Base-by-base conservation (phyloP, 2,329 filamentous ascomycete species). In the Colletotrichum agaves region DNA sequence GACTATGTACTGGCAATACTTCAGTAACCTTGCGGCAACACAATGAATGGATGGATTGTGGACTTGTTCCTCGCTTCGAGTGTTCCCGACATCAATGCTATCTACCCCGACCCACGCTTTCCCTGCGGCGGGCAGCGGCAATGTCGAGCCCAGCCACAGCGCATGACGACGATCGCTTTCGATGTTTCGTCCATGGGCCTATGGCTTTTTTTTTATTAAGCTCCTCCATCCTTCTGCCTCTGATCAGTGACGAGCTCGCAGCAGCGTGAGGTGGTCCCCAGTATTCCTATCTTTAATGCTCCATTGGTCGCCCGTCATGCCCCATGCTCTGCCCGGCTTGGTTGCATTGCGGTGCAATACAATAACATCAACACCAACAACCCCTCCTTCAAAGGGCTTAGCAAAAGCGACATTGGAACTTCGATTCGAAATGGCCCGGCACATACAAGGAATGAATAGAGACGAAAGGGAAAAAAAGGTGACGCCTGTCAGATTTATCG, bases 71-170 rank as follows among this genome's bases (percentile, higher is more conserved):
- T 31, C 12, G 47, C 47, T 31, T 50, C 27, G 37, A 23, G 21
- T 57, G 23, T 43, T 57, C 39, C 53, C 37, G 41, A 39, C 37
- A n/a, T 49, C 56, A 39, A 49, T 49, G 19, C 43, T 27, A 59
- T 43, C 43, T 27, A 59, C 56, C 56, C 27, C 31, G 15, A 35
- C 33, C 56, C 56, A 59, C 56, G 41, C 52, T 53, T 27, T 41
- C 17, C 37, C 13, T 44, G 11, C 39, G 21, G n/a, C 35, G 35
- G 50, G 19, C 52, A n/a, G 52, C 52, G 52, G 52, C 52, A 56
- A 31, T 12, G 35, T 8, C 15, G 27, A 27, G 6, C 27, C 37
- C 41, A 58, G 55, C 55, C 55, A 58, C 55, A 46, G 47, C n/a
- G 23, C 27, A 33, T 58, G 55, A 58, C 55, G 55, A 58, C 55